Conservation (phyloP, 805 yeast species). For the Candida namnaoensis region DNA sequence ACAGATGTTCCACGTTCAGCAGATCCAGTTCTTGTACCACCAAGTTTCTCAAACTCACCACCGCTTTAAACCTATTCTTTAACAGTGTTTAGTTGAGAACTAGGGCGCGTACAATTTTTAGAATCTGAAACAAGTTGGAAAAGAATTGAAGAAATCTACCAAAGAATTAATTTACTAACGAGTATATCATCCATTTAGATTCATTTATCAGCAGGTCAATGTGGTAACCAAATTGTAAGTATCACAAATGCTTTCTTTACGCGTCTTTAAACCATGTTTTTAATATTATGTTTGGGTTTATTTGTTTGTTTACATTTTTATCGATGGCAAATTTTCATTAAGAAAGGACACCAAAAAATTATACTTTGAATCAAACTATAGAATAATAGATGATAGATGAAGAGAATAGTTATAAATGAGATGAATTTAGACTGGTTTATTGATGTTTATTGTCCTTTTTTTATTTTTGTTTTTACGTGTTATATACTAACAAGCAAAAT, state of each 20-base stretch:
- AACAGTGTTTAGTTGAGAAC: neutral
- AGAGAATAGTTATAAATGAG: too few relatives aligned
- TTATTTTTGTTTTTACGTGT: too few relatives aligned
- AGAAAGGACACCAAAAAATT: too few relatives aligned
- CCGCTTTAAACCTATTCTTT: too few relatives aligned
- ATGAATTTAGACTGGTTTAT: too few relatives aligned
- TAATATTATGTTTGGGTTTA: neutral
- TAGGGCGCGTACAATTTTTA: neutral
- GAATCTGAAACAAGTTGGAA: neutral
- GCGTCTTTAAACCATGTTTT: neutral
- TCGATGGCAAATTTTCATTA: neutral
- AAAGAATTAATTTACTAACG: conserved; percentile 8
- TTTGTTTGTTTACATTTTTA: neutral
- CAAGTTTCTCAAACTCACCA: too few relatives aligned
- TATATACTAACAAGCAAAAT: conserved; percentile 2
- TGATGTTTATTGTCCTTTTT: neutral
- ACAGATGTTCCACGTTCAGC: too few relatives aligned
- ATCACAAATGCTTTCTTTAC: conserved; percentile 1
- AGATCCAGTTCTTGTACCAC: too few relatives aligned
- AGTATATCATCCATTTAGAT: conserved; percentile 36
- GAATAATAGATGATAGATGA: too few relatives aligned
- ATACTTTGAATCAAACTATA: too few relatives aligned
- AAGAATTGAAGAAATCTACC: neutral
- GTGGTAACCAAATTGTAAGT: conserved; percentile 94
- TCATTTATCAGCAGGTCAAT: conserved; percentile 95